Base-by-base conservation (phyloP, 179 eudicot species). In the Sideroxylon spinosum region DNA sequence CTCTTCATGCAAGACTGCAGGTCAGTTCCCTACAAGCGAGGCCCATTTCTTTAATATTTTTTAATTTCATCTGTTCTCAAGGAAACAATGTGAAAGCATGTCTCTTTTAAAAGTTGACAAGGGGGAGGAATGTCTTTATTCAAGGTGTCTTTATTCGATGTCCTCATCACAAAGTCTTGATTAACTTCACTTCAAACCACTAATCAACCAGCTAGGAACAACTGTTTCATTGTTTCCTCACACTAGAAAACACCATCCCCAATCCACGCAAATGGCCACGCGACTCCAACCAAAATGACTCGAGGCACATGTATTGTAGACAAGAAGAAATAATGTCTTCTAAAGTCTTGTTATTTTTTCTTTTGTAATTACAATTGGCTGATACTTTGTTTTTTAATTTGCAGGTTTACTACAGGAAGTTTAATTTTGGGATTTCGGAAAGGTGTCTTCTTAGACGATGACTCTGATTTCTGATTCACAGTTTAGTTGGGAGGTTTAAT, bases 21-120 rank as follows among this genome's bases (percentile, higher is more conserved):
- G 95, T 89, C 78, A 77, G 88, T 81, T 74, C 77, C 59, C 68
- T 69, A 64, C 49, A 67, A 76, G 71, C 32, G 9, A 66, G 29
- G 50, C 73, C 53, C 19, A 9, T 17, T 46, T 25, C 68, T 75
- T 75, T 75, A 22, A 63, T 22, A 17, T 23, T 9, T 50, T 75
- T 9, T 11, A 65, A 71, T 13, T 71, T 48, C 5, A 22, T 22
- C 3, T 37, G 20, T 7, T 28, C 14, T 50, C 29, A 49, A 23
- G 60, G 70, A 63, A 48, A 63, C 23, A 22, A 25, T 23, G 17
- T 14, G 52, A 4, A 14, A 6, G 0, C 37, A 22, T 76, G 72
- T 53, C 5, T 53, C 20, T 65, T 63, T 49, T 7, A 10, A 7
- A 65, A 63, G 23, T n/a, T 65, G 13, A n/a, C 72, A 76, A 25